These are phyloP conservation scores for Stemphylium lycopersici DNA, from an alignment of 2,329 filamentous ascomycete genomes.

Conservation along the genomic window DNA sequence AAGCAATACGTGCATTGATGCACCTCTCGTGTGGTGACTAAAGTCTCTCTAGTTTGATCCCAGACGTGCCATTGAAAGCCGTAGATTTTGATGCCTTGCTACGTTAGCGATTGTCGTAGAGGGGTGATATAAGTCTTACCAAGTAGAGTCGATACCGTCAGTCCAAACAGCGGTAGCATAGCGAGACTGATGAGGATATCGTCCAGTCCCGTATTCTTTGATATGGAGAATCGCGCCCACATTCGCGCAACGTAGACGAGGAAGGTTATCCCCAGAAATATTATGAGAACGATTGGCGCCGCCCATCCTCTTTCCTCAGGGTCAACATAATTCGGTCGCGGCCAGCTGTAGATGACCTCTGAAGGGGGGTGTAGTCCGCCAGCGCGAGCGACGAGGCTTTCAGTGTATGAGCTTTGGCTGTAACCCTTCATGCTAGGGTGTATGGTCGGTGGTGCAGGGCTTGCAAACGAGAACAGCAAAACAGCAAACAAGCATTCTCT, in stretches of 20 bases:
- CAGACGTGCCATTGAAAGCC: constrained; percentile 44
- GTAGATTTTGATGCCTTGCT: constrained; percentile 33
- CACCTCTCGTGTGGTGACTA: constrained; percentile 34
- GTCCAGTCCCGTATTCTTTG: constrained; percentile 55
- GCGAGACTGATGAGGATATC: constrained; percentile 55
- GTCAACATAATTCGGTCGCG: constrained; percentile 55
- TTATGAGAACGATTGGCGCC: constrained; percentile 51
- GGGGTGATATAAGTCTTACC: constrained; percentile 20
- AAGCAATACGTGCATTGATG: neutral
- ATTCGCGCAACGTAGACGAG: constrained; percentile 53
- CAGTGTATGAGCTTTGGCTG: constrained; percentile 3
- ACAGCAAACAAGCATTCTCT: constrained; percentile 2
- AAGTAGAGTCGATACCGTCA: constrained; percentile 35
- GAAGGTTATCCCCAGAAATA: constrained; percentile 50
- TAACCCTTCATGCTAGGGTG: constrained; percentile 11
- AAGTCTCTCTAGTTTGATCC: constrained; percentile 37
- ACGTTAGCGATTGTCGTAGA: constrained; percentile 12
- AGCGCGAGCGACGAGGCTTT: constrained; percentile 27
- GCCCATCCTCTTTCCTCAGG: constrained; percentile 54
- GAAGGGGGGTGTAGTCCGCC: constrained; percentile 48
- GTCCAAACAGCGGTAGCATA: constrained; percentile 48
- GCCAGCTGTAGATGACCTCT: constrained; percentile 54
- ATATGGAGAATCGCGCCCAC: constrained; percentile 55
- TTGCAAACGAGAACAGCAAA: neutral
- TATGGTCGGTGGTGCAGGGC: neutral